phyloP scores from a whole-genome alignment of 208 protist genomes.

The Naegleria lovaniensis region DNA sequence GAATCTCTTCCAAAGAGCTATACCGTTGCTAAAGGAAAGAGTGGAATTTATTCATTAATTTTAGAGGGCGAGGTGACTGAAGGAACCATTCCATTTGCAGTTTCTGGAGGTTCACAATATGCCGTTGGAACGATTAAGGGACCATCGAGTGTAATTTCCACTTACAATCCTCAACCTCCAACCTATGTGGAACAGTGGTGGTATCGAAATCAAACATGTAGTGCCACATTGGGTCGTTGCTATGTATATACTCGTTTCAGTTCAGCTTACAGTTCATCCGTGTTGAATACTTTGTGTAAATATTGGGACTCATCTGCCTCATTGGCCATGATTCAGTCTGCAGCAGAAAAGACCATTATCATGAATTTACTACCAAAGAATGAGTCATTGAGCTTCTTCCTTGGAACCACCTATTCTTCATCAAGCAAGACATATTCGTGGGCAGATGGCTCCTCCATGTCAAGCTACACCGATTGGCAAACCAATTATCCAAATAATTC shows the following conservation, averaged over 20 bases:
- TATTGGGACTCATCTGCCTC: not conserved
- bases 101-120: not conserved
- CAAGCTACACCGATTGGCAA: not conserved
- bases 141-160: not conserved
- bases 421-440: not conserved
- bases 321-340: not conserved
- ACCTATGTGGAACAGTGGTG: not conserved
- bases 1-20: not conserved
- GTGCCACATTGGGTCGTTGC: not conserved
- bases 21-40: not conserved
- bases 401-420: not conserved
- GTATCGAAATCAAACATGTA: not conserved
- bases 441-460: not conserved
- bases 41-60: not conserved
- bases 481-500: not conserved
- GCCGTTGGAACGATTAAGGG: not conserved
- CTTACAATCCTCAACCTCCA: not conserved
- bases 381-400: not conserved
- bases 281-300: not conserved
- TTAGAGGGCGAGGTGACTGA: not conserved
- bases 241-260: not conserved
- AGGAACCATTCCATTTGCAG: not conserved
- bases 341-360: not conserved
- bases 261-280: not conserved
- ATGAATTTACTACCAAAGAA: not conserved